Evolutionary conservation across 768 basidiomycete species (phyloP), one percentile per base, ranked within the genome.

Genomic region (Sarcodon aspratus): DNA sequence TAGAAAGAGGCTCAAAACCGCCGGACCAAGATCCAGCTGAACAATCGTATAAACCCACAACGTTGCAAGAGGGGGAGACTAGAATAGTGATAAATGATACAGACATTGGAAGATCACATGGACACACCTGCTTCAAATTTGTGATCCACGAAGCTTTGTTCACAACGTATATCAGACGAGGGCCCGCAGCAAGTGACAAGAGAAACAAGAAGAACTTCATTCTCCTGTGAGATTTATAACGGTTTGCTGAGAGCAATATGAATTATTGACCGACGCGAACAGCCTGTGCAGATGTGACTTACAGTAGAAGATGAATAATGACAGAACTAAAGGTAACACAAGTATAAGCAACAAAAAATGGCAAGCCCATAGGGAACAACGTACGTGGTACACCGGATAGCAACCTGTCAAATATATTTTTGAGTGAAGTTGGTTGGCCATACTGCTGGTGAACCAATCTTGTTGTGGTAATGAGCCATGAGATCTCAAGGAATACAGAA

Each of bases 371-470:
- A 33, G 17, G 31, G 13, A 31, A 12, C 52, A 44, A 70, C 82
- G 50, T 63, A 91, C 88, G 82, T n/a, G 89, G 88, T 32, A 85
- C 68, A 31, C 81, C 75, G 15, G 78, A 68, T 27, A 75, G 48
- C 70, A 89, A 75, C 55, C 79, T 76, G 32, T 78, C 72, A n/a
- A 66, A 48, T 33, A 86, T 54, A 7, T 65, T 72, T 44, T 65
- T 55, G 33, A 79, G 59, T 13, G 74, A 66, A 1, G 78, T 69
- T n/a, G 69, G 63, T 60, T 78, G 74, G 36, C 78, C 80, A 52
- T 91, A 92, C 62, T 92, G 89, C 45, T 76, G 78, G 57, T 85
- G 85, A 42, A 88, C 76, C 40, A 91, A 67, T 50, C 89, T 92
- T 55, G 48, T 5, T 13, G 17, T 12, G 12, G 36, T 48, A 18